Conservation (phyloP, 73 alveolate species). For the Strombidium stylifer region DNA sequence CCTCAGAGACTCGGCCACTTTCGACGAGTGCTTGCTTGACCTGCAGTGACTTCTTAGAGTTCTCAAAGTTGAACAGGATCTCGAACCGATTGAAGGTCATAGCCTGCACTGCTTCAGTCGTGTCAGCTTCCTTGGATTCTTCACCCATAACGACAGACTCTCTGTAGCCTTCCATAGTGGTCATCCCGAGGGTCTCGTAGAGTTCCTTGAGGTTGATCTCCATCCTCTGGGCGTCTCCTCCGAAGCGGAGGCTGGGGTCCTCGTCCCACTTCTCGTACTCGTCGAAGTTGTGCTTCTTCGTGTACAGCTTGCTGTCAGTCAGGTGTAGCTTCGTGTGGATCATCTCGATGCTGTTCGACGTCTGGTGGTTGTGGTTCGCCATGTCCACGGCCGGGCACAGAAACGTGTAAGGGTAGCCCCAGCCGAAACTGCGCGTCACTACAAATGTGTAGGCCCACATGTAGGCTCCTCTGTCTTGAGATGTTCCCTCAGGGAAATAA, state of each 20-base stretch:
- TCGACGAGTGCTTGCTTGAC: too few relatives aligned
- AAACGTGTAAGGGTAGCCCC: conserved; percentile 46
- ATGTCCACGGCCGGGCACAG: conserved; percentile 36
- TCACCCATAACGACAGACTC: background rate
- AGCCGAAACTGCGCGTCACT: conserved; percentile 42
- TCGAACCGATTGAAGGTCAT: too few relatives aligned
- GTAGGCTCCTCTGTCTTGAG: conserved; percentile 1
- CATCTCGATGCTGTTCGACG: conserved; percentile 1
- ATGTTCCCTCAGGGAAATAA: conserved; percentile 39
- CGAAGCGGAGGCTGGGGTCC: too few relatives aligned
- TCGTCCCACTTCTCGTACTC: too few relatives aligned
- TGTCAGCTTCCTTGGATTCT: background rate
- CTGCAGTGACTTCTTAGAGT: too few relatives aligned
- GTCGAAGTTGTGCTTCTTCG: conserved; percentile 12
- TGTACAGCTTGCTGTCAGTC: conserved; percentile 10
- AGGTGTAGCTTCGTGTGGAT: conserved; percentile 27
- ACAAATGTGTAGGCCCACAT: conserved; percentile 7
- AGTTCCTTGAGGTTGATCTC: too few relatives aligned
- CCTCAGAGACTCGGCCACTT: too few relatives aligned
- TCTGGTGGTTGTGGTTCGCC: conserved; percentile 13
- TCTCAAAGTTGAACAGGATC: too few relatives aligned
- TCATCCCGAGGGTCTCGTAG: too few relatives aligned
- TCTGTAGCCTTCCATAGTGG: conserved; percentile 6
- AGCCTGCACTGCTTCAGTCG: too few relatives aligned
- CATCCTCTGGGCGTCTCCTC: too few relatives aligned